These are phyloP conservation scores for Brassica rapa DNA, from an alignment of 345 rosid species.

Conservation along the genomic window DNA sequence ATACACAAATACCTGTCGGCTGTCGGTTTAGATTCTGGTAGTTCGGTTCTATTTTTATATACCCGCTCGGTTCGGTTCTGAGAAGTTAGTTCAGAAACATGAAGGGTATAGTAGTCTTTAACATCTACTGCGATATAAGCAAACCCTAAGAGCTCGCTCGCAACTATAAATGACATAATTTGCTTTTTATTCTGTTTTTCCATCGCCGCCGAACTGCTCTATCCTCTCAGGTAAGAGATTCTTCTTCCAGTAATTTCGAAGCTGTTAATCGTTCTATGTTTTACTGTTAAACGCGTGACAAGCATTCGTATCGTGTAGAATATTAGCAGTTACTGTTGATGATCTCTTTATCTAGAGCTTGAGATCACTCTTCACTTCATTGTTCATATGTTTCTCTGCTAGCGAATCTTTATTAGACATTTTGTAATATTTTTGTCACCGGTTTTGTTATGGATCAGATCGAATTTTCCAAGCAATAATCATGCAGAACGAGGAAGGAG, in stretches of 20 bases:
- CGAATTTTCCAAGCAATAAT: neutral
- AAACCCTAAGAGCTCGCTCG: constrained; percentile 29
- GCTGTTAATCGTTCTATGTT: neutral
- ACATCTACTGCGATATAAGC: neutral
- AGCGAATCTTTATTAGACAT: neutral
- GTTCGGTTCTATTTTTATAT: neutral
- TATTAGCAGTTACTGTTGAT: neutral
- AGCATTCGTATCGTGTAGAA: neutral
- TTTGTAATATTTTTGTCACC: neutral
- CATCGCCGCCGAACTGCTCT: constrained; percentile 30
- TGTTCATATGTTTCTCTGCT: neutral
- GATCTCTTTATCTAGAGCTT: neutral
- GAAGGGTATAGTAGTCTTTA: constrained; percentile 21
- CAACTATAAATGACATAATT: neutral
- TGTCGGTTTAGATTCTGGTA: neutral
- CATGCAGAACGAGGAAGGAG: constrained; percentile 98
- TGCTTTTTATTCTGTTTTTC: neutral
- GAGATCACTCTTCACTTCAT: neutral
- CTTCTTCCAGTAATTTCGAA: neutral
- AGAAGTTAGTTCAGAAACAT: neutral
- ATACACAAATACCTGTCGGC: neutral
- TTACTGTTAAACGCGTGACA: neutral
- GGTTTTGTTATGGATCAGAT: neutral
- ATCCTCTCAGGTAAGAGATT: constrained; percentile 13
- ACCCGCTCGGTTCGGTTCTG: neutral